Evolutionary conservation across 371 early-diverging fungal species (phyloP).

Genomic region (Mortierella sp.): DNA sequence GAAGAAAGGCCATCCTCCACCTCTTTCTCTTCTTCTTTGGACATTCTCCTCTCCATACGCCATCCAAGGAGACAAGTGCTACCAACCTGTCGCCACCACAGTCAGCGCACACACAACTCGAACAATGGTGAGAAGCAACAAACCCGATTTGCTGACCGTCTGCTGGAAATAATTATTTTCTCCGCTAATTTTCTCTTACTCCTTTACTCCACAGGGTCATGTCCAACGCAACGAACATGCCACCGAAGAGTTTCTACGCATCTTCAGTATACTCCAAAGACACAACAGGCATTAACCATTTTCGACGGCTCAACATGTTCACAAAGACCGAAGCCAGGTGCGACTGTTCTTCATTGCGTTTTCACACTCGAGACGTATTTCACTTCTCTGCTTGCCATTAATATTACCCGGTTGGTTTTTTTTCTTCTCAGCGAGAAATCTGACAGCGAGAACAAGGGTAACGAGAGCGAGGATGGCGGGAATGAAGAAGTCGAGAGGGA

Average conservation of each 20-base stretch:
- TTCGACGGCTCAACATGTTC: neutral
- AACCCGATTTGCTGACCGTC: no score
- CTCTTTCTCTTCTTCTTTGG: neutral
- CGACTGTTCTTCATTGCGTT: no score
- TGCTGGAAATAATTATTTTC: neutral
- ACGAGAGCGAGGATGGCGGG: no score
- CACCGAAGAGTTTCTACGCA: neutral
- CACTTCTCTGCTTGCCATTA: no score
- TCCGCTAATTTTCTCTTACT: neutral
- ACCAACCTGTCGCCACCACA: neutral
- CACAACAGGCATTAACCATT: neutral
- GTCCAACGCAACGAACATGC: neutral
- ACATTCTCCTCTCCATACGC: no score
- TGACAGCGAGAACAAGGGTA: no score
- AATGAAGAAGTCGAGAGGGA: no score
- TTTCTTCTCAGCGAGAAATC: no score
- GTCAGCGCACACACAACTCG: neutral
- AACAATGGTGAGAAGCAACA: neutral
- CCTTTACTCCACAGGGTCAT: neutral
- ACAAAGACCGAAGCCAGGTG: neutral
- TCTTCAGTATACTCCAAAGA: neutral
- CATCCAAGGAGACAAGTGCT: no score
- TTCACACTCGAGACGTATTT: no score
- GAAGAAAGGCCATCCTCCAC: neutral
- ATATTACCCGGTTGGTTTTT: no score